These are phyloP conservation scores for Amylocarpus encephaloides DNA, from an alignment of 2,329 filamentous ascomycete genomes.

Conservation along the genomic window DNA sequence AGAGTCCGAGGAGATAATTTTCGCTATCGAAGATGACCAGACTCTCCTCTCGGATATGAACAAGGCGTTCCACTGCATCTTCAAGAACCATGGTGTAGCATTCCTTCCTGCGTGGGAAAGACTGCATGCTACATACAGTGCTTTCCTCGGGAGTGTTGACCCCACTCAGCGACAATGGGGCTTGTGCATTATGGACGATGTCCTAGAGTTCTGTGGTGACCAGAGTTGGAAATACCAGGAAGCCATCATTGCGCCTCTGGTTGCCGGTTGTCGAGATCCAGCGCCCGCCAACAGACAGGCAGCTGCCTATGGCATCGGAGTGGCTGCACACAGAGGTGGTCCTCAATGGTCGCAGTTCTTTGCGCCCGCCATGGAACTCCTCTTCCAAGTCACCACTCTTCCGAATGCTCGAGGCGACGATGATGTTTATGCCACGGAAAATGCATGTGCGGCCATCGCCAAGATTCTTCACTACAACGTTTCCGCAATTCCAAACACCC, in stretches of 20 bases:
- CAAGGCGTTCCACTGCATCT: constrained; percentile 98
- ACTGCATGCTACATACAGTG: constrained; percentile 76
- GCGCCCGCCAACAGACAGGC: constrained; percentile 92
- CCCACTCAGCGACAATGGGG: constrained; percentile 95
- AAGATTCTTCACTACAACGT: constrained; percentile 93
- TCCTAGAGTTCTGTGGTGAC: constrained; percentile 90
- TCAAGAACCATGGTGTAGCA: constrained; percentile 83
- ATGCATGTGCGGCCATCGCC: constrained; percentile 90
- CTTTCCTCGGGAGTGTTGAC: constrained; percentile 74
- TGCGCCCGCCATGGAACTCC: constrained; percentile 66
- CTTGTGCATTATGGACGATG: constrained; percentile 97
- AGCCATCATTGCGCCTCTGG: constrained; percentile 79
- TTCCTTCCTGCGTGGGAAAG: constrained; percentile 88
- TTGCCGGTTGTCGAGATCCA: constrained; percentile 77
- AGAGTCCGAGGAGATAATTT: constrained; percentile 75
- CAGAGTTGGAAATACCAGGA: constrained; percentile 82
- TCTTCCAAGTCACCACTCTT: constrained; percentile 80
- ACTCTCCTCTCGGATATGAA: constrained; percentile 98
- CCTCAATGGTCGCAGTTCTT: constrained; percentile 83
- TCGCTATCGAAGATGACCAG: constrained; percentile 95
- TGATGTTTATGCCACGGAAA: constrained; percentile 95
- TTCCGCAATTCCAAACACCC: constrained; percentile 65
- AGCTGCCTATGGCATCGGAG: constrained; percentile 90
- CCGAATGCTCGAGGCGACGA: constrained; percentile 82
- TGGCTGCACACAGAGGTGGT: constrained; percentile 89